Base-by-base conservation (phyloP, 371 early-diverging fungal genomes). In the Mucor plumbeus region DNA sequence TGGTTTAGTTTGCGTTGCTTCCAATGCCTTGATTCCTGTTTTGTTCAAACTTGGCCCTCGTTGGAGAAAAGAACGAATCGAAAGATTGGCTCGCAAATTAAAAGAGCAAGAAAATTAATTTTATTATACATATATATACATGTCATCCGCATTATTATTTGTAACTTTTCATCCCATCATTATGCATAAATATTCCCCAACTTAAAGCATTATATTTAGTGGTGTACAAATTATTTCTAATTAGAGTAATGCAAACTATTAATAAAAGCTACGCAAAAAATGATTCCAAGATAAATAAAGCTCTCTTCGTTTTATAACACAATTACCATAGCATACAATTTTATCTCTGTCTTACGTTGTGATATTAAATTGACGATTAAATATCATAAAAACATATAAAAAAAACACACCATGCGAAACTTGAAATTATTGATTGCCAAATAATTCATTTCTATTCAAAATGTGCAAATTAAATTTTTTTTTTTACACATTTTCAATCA, bases 21-120 rank as follows among this genome's bases (percentile, higher is more conserved):
- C 50, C 26, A 55, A 55, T 7, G 55, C n/a, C 8, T 44, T 60
- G 43, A 33, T 73, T 10, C 40, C 62, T 8, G 56, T 66, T 7
- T 21, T 69, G n/a, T n/a, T 65, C 19, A 69, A 56, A 44, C 69
- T 53, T 34, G 73, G 73, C 9, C 65, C 70, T 11, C 8, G 15
- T 8, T 73, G 73, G 73, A 60, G 73, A 41, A 48, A 47, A 35
- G 21, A 62, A 17, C 47, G 73, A 21, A 65, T 72, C 38, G 59
- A 69, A 11, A 36, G 35, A 36, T 39, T 65, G 5, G 59, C 61
- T n/a, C 47, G 21, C 14, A 44, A n/a, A 34, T 11, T 44, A 13
- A 61, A 44, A 61, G 26, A 61, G 26, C 44, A 47, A 47, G 47
- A 44, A 34, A 10, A 15, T 15, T 41, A 61, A 50, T 10, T 50